Evolutionary conservation across 148 eudicot genomes (phyloP).

Genomic region (Chenopodium album): DNA sequence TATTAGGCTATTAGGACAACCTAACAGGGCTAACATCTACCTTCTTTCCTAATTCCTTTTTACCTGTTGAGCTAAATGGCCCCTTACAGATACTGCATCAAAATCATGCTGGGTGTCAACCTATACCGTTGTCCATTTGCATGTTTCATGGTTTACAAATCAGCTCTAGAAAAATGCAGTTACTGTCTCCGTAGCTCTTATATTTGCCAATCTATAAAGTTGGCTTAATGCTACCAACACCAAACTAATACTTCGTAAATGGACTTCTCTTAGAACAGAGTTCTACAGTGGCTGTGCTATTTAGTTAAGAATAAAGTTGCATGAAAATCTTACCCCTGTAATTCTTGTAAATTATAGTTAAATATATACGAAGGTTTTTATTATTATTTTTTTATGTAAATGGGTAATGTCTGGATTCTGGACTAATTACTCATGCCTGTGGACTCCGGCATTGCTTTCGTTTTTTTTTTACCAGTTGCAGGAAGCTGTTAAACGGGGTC

Average conservation of each 20-base stretch:
- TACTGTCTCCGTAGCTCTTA: not conserved
- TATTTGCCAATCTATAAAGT: not conserved
- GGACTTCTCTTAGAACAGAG: not conserved
- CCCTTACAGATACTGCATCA: not conserved
- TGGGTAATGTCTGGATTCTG: not conserved
- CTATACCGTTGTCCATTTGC: not conserved
- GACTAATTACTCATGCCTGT: not conserved
- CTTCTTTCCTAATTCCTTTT: not conserved
- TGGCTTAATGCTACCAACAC: not conserved
- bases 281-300: not conserved
- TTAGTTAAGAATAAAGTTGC: not conserved
- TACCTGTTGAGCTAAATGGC: not conserved
- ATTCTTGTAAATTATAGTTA: not conserved
- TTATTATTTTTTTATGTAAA: not conserved
- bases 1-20: not conserved
- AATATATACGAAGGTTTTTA: not conserved
- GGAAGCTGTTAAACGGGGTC: conserved; percentile 79
- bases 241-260: not conserved
- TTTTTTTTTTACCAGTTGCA: conserved; percentile 49
- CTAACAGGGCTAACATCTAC: not conserved
- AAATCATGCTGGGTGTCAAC: not conserved
- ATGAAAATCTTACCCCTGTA: not conserved
- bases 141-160: not conserved
- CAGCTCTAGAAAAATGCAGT: not conserved
- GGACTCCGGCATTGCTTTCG: no score